Conservation (phyloP, 2,329 filamentous ascomycete genomes). For the Xylaria sp. region DNA sequence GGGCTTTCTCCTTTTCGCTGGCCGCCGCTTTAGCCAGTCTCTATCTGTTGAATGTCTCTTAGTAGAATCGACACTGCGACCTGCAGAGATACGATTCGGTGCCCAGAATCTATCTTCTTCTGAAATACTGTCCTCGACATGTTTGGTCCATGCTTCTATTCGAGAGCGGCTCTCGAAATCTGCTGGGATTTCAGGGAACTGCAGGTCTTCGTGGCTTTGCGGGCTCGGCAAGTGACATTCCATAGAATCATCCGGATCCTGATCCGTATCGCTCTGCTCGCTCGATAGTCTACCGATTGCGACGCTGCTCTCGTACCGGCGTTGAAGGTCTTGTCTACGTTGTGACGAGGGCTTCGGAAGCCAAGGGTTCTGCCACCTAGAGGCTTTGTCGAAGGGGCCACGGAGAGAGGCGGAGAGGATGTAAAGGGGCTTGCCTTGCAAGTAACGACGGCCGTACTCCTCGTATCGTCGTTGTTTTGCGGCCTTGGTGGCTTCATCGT, state of each 20-base stretch:
- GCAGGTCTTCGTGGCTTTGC: conserved; percentile 44
- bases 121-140: conserved; percentile 35
- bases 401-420: conserved; percentile 69
- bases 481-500: conserved; percentile 58
- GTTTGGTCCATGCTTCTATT: conserved; percentile 46
- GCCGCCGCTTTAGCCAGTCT: conserved; percentile 47
- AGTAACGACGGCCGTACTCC: conserved; percentile 65
- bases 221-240: conserved; percentile 56
- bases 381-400: conserved; percentile 67
- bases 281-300: conserved; percentile 20
- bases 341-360: conserved; percentile 44
- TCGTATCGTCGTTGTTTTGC: conserved; percentile 68
- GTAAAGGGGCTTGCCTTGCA: conserved; percentile 64
- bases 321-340: conserved; percentile 9
- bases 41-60: conserved; percentile 42
- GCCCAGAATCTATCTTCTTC: conserved; percentile 48
- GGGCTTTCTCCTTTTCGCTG: conserved; percentile 42
- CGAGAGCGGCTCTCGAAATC: conserved; percentile 38
- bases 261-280: conserved; percentile 23
- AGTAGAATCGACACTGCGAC: conserved; percentile 23
- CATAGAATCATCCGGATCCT: conserved; percentile 41
- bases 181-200: conserved; percentile 32
- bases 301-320: conserved; percentile 26
- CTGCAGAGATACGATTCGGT: conserved; percentile 31
- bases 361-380: conserved; percentile 66